phyloP scores from a whole-genome alignment of 495 filamentous ascomycete genomes.

The Xylaria palmicola region DNA sequence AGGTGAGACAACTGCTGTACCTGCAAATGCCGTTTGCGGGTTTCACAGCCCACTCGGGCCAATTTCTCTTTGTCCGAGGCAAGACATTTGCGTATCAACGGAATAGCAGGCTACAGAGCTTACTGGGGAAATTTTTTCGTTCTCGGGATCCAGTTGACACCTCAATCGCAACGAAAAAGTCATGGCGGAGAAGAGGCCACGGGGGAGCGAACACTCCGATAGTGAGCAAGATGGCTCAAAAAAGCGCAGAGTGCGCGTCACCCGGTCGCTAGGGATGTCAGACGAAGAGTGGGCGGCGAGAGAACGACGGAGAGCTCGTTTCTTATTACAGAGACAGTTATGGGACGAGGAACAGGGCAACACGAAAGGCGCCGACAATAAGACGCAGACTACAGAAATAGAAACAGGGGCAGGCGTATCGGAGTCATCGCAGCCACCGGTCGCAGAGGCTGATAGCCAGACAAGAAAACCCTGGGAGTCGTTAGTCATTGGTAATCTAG shows the following conservation, averaged over 20 bases:
- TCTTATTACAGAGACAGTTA: conserved; percentile 1
- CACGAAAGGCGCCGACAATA: not conserved
- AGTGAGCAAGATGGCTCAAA: not conserved
- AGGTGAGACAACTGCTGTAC: conserved; percentile 25
- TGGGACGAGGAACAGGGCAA: not conserved
- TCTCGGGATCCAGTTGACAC: not conserved
- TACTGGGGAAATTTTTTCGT: not conserved
- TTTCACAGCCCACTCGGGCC: not conserved
- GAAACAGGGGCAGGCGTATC: not conserved
- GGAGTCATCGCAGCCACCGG: not conserved
- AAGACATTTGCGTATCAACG: not conserved
- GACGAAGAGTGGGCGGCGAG: conserved; percentile 24
- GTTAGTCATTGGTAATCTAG: conserved; percentile 27
- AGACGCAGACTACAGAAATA: not conserved
- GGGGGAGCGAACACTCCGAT: not conserved
- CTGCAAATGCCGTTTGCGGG: conserved; percentile 27
- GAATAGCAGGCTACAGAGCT: not conserved
- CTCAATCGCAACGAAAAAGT: not conserved
- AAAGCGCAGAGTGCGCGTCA: not conserved
- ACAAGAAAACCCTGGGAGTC: conserved; percentile 30
- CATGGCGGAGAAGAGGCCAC: not conserved
- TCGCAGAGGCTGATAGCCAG: not conserved
- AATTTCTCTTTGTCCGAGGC: conserved; percentile 22
- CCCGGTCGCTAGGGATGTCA: conserved; percentile 23
- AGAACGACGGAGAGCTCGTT: conserved; percentile 18